These are phyloP conservation scores for Leucaena leucocephala DNA, from an alignment of 306 rosid species.

Conservation along the genomic window DNA sequence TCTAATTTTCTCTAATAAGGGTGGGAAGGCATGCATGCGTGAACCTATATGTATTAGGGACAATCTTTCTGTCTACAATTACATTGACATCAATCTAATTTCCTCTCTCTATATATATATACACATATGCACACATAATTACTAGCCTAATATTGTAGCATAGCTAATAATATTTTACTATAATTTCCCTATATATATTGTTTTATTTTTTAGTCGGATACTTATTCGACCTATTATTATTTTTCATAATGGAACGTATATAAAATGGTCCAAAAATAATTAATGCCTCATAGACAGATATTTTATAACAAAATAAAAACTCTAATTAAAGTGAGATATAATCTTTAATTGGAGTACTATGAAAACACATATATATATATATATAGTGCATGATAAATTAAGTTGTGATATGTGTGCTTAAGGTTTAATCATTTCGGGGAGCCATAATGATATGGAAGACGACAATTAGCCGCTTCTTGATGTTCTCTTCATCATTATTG, in stretches of 20 bases:
- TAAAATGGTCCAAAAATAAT: not conserved
- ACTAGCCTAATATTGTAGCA: not conserved
- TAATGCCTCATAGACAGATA: not conserved
- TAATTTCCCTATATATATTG: too few species aligned
- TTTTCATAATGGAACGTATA: not conserved
- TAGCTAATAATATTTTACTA: not conserved
- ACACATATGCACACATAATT: not conserved
- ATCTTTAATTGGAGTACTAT: not conserved
- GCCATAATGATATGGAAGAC: not conserved
- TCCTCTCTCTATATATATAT: not conserved
- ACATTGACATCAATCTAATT: not conserved
- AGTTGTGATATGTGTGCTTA: not conserved
- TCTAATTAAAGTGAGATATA: not conserved
- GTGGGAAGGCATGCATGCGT: not conserved
- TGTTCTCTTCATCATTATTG: not conserved
- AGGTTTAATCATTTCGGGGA: conserved; percentile 1
- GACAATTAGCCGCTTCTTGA: conserved; percentile 17
- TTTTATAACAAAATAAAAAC: not conserved
- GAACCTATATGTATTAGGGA: not conserved
- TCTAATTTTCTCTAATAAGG: not conserved
- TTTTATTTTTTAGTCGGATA: not conserved
- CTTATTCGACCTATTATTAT: too few species aligned
- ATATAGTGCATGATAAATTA: not conserved
- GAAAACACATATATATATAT: not conserved
- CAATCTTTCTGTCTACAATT: not conserved